These are phyloP conservation scores for Exophiala sideris DNA, from an alignment of 2,329 filamentous ascomycete species.

Conservation along the genomic window DNA sequence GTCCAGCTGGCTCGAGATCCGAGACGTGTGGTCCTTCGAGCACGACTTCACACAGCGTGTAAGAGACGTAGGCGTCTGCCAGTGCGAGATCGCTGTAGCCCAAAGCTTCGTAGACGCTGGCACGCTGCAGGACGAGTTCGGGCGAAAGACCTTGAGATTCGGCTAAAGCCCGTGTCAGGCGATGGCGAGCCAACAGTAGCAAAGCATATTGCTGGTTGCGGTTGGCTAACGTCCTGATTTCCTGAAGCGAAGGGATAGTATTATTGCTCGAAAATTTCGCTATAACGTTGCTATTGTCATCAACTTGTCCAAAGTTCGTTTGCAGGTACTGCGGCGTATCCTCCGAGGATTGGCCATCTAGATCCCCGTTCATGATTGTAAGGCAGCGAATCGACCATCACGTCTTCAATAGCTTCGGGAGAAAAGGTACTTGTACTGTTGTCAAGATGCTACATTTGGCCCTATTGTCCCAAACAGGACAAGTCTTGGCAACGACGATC, in stretches of 20 bases:
- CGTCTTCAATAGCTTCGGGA: not conserved
- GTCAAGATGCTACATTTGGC: no score
- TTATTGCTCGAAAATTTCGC: not conserved
- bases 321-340: constrained; percentile 8
- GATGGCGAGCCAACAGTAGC: constrained; percentile 21
- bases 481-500: not conserved
- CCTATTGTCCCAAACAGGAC: no score
- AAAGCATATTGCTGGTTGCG: constrained; percentile 10
- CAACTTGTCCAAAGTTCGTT: constrained; percentile 1
- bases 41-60: constrained; percentile 69
- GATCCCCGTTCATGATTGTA: not conserved
- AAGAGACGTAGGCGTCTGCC: constrained; percentile 83
- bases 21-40: constrained; percentile 70
- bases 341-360: not conserved
- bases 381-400: no score
- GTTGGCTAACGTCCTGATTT: constrained; percentile 5
- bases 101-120: constrained; percentile 66
- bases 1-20: constrained; percentile 60
- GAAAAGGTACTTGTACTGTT: not conserved
- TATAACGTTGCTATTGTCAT: not conserved
- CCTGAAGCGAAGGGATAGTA: not conserved
- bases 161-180: constrained; percentile 12
- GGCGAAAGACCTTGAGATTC: constrained; percentile 15
- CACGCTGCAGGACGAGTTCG: constrained; percentile 48
- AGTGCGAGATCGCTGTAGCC: constrained; percentile 87